phyloP scores from a whole-genome alignment of 2,329 filamentous ascomycete species.

The Cordyceps sp. region DNA sequence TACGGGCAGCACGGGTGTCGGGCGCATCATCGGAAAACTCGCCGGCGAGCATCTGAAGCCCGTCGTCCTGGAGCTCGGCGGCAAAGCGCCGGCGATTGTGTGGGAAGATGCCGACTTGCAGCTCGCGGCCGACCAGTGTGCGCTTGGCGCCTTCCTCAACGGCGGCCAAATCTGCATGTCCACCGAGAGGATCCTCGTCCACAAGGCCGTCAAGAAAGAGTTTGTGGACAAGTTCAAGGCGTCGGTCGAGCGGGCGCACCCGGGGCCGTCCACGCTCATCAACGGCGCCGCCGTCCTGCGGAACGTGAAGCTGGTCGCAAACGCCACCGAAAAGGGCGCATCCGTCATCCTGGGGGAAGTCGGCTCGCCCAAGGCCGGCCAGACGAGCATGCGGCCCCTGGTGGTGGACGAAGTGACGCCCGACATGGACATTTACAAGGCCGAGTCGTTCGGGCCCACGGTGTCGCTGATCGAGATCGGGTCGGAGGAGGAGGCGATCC shows the following conservation, averaged over 20 bases:
- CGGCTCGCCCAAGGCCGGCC: constrained; percentile 13
- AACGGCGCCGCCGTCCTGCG: constrained; percentile 48
- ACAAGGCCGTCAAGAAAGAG: constrained; percentile 25
- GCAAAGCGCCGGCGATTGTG: constrained; percentile 66
- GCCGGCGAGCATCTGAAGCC: constrained; percentile 67
- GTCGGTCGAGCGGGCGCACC: constrained; percentile 24
- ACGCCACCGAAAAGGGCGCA: constrained; percentile 54
- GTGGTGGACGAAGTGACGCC: constrained; percentile 46
- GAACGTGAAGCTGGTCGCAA: constrained; percentile 47
- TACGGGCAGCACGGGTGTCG: constrained; percentile 61
- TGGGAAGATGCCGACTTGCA: constrained; percentile 66
- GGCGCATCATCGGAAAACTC: constrained; percentile 51
- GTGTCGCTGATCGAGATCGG: constrained; percentile 51
- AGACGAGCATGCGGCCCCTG: constrained; percentile 40
- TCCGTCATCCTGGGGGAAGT: constrained; percentile 24
- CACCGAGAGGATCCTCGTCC: constrained; percentile 56
- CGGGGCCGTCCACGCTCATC: constrained; percentile 48
- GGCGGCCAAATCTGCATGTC: constrained; percentile 75
- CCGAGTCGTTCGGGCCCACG: constrained; percentile 63
- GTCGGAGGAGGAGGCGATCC: constrained; percentile 55
- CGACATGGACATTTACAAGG: constrained; percentile 57
- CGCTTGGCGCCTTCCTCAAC: constrained; percentile 55
- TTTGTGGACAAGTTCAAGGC: constrained; percentile 27
- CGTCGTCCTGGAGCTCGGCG: constrained; percentile 64
- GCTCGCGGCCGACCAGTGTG: constrained; percentile 50